Conservation (phyloP, 2,329 filamentous ascomycete species). For the Arthroderma sp. region DNA sequence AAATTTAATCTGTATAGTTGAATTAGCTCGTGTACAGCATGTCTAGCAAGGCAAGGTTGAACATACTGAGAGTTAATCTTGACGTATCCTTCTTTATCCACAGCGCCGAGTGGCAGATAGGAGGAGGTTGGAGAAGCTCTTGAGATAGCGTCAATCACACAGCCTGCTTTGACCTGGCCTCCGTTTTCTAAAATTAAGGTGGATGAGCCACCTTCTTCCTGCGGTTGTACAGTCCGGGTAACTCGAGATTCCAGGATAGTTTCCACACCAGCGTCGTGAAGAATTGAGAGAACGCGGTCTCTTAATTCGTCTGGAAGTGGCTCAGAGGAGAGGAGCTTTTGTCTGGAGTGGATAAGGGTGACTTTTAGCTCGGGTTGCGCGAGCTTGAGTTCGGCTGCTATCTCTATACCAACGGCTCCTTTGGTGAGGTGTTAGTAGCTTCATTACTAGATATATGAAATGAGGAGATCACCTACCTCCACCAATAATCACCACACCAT, state of each 20-base stretch:
- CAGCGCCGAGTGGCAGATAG: slow-evolving; percentile 44
- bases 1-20: slow-evolving; percentile 37
- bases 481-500: slow-evolving; percentile 59
- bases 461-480: slow-evolving; percentile 37
- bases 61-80: slow-evolving; percentile 43
- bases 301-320: slow-evolving; percentile 57
- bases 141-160: slow-evolving; percentile 56
- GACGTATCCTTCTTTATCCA: slow-evolving; percentile 51
- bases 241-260: slow-evolving; percentile 51
- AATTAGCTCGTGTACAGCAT: background rate
- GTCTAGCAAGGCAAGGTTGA: background rate
- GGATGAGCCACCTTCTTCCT: slow-evolving; percentile 29
- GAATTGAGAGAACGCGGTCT: slow-evolving; percentile 44
- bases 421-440: slow-evolving; percentile 14
- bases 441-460: background rate
- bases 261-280: slow-evolving; percentile 51
- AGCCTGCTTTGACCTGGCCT: slow-evolving; percentile 43
- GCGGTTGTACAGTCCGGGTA: slow-evolving; percentile 23
- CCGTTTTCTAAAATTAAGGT: slow-evolving; percentile 49
- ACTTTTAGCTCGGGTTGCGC: slow-evolving; percentile 51
- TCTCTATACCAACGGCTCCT: slow-evolving; percentile 67
- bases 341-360: slow-evolving; percentile 61
- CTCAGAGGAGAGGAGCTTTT: slow-evolving; percentile 55
- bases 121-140: slow-evolving; percentile 46
- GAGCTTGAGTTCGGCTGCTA: slow-evolving; percentile 64